Base-by-base conservation (phyloP, 2,329 filamentous ascomycete species). In the Fusarium begoniae region DNA sequence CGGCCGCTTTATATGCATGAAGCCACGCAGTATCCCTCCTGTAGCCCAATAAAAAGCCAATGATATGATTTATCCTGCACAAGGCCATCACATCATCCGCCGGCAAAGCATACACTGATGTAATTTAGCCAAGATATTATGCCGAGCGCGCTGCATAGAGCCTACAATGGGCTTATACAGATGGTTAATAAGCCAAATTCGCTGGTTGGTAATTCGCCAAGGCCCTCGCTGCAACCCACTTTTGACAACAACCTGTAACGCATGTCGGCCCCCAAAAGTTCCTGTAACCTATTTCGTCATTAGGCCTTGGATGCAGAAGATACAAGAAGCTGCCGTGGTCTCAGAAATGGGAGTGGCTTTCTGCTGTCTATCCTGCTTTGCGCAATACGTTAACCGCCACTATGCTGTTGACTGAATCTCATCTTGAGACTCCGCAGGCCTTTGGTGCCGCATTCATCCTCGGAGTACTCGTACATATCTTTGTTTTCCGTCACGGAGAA, bases 401-500 rank as follows among this genome's bases (percentile, higher is more conserved):
- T 2, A 69, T 69, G 66, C 22, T 20, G 6, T 24, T n/a, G 5
- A 2, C 28, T 3, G 17, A 12, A 14, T 8, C 12, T 6, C 26
- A 30, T 22, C 26, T 64, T 26, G 44, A 64, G 22, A 44, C 58
- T 8, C 3, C 10, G 2, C 50, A 56, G 8, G 50, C 44, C 6
- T 15, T 53, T 8, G 22, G 4, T 0, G 11, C 28, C 4, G 5
- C 41, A 0, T 74, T 74, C 12, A 0, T 44, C 3, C 1, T 60
- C 1, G 72, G 72, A 6, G 30, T 66, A 0, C 3, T 63, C 1
- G 26, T 24, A 1, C 72, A 74, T 26, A 10, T 60, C 2, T 24
- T 32, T 20, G 9, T 53, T 7, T 13, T 74, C 1, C 56, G 72
- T 2, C 48, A 69, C 7, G 72, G 72, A 3, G 72, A 74, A 45